Conservation (phyloP, 768 basidiomycete species). For the Pleurotus djamor region DNA sequence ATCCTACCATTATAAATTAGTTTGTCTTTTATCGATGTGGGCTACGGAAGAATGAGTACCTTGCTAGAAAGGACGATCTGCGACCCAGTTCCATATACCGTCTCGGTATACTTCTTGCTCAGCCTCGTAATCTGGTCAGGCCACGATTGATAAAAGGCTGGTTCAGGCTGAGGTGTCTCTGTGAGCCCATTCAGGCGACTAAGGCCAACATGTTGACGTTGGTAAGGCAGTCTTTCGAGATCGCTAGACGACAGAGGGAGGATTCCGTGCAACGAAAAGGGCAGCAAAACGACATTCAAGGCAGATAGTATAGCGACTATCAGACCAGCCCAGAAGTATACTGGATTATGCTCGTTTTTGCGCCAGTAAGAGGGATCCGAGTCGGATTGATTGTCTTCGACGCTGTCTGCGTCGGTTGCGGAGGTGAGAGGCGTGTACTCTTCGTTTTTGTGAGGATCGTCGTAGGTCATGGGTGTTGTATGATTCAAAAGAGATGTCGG, state of each 20-base stretch:
- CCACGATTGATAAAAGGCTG: conserved; percentile 6
- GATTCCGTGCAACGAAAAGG: conserved; percentile 1
- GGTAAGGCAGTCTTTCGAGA: conserved; percentile 10
- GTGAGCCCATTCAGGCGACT: background rate
- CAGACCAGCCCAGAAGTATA: conserved; percentile 2
- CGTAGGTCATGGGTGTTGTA: background rate
- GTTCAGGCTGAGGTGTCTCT: background rate
- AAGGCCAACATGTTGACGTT: conserved; percentile 7
- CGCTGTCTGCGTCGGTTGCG: background rate
- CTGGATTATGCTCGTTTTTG: background rate
- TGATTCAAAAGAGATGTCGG: background rate
- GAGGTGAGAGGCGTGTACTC: background rate
- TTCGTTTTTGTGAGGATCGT: background rate
- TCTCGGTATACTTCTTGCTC: conserved; percentile 10
- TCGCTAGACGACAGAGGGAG: conserved; percentile 2
- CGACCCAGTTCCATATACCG: conserved; percentile 11
- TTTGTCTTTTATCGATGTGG: background rate
- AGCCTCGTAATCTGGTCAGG: conserved; percentile 10
- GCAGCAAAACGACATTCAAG: conserved; percentile 9
- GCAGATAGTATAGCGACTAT: conserved; percentile 2
- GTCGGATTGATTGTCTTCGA: background rate
- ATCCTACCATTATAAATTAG: conserved; percentile 5
- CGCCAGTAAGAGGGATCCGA: background rate
- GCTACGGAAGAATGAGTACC: background rate
- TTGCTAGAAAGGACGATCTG: conserved; percentile 13